Base-by-base conservation (phyloP, 768 basidiomycete genomes). In the Tricholoma saponaceum region DNA sequence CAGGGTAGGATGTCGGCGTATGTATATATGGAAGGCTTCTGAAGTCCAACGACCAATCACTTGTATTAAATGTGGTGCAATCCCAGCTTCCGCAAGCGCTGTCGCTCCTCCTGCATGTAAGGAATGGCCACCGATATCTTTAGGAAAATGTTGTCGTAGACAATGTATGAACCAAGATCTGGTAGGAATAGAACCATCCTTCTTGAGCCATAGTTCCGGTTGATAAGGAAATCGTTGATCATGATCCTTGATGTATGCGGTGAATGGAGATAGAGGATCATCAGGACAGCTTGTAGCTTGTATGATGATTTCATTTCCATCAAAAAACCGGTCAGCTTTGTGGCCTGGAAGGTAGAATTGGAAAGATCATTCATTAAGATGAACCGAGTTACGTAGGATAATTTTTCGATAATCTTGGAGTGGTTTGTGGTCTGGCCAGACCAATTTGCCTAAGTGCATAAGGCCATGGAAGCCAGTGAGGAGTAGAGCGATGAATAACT, bases 361-460 rank as follows among this genome's bases (percentile, higher is more conserved):
- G 23, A 57, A 63, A 2, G n/a, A 13, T 13, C 55, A 16, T 8
- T n/a, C 9, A 13, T 10, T 16, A 2, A 59, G 5, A 16, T 1
- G 4, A 14, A 61, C 33, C 12, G 58, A 28, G 7, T 30, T 13
- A 22, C 54, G 54, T 33, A 49, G 50, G 2, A 25, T 54, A 1
- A 50, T 5, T 43, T 63, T 63, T 0, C 53, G 28, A 5, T 52
- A 18, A 30, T 64, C 57, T 9, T 33, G 56, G 16, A 60, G 51
- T 0, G 3, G 1, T 4, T 14, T 5, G n/a, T 62, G 44, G 30
- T 72, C 64, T 0, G 73, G 69, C 41, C 58, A 62, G 9, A 60
- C 60, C 3, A 72, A 44, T 47, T 75, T 69, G 7, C 74, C 70
- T 0, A 72, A 56, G 0, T 66, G 61, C 5, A 70, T 30, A 12